phyloP scores from a whole-genome alignment of 768 basidiomycete genomes.

The Amanita muscaria region DNA sequence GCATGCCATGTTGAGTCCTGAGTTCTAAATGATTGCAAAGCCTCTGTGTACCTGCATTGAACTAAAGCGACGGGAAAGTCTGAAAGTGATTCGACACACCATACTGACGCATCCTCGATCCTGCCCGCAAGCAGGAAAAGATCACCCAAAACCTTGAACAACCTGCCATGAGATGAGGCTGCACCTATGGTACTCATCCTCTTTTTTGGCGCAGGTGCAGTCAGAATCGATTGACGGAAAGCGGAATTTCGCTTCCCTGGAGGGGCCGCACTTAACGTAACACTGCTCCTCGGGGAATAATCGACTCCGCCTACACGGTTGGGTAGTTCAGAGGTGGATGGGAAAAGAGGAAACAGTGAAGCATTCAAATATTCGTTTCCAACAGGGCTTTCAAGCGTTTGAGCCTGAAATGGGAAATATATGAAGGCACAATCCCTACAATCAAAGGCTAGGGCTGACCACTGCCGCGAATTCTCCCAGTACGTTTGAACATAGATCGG shows the following conservation, averaged over 20 bases:
- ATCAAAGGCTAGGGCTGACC: constrained; percentile 38
- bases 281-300: constrained; percentile 18
- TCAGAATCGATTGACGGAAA: constrained; percentile 46
- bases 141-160: constrained; percentile 85
- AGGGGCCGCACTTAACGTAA: constrained; percentile 30
- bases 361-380: constrained; percentile 84
- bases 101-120: constrained; percentile 69
- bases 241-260: constrained; percentile 44
- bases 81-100: constrained; percentile 37
- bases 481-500: constrained; percentile 82
- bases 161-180: constrained; percentile 73
- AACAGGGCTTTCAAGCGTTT: constrained; percentile 69
- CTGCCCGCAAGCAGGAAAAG: constrained; percentile 85
- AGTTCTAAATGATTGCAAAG: constrained; percentile 66
- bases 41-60: constrained; percentile 71
- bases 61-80: constrained; percentile 6
- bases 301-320: background rate
- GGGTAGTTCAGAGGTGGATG: constrained; percentile 45
- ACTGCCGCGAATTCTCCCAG: constrained; percentile 78
- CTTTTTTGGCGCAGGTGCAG: constrained; percentile 43
- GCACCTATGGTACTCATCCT: constrained; percentile 55
- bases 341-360: constrained; percentile 52
- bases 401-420: constrained; percentile 39
- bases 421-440: constrained; percentile 6
- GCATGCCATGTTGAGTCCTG: constrained; percentile 88